phyloP scores from a whole-genome alignment of 2,329 filamentous ascomycete genomes.

The Dryadomyces quercus-mongolicae region DNA sequence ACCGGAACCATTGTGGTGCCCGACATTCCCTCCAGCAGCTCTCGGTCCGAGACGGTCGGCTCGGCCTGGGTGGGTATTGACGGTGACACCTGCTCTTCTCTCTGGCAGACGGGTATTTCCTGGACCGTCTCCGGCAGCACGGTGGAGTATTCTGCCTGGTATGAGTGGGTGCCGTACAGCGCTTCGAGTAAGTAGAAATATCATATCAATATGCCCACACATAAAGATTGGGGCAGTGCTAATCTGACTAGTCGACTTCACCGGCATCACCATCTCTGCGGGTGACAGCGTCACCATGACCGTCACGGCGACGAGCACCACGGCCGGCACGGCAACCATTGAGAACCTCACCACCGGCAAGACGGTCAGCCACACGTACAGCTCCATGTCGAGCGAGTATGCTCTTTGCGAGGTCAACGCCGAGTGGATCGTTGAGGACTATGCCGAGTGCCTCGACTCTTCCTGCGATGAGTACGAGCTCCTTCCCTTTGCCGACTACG shows the following conservation, averaged over 20 bases:
- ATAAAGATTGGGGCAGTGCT: no score
- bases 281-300: conserved; percentile 18
- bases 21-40: conserved; percentile 9
- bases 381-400: conserved; percentile 20
- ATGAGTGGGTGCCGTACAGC: conserved; percentile 20
- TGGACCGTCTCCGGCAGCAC: conserved; percentile 7
- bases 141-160: conserved; percentile 16
- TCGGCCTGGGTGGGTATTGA: conserved; percentile 21
- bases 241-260: conserved; percentile 9
- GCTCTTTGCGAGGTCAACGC: conserved; percentile 17
- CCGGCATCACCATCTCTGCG: conserved; percentile 15
- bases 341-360: conserved; percentile 26
- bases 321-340: conserved; percentile 13
- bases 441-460: conserved; percentile 10
- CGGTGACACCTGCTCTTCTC: conserved; percentile 16
- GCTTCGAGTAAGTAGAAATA: conserved; percentile 11
- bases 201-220: no score
- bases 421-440: conserved; percentile 22
- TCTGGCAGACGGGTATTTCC: conserved; percentile 19
- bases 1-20: conserved; percentile 17
- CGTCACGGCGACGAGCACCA: conserved; percentile 12
- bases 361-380: conserved; percentile 29
- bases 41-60: conserved; percentile 12
- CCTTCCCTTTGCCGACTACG: conserved; percentile 17
- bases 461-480: conserved; percentile 6